phyloP scores from a whole-genome alignment of 805 yeast species.

The Starmerella apicola region DNA sequence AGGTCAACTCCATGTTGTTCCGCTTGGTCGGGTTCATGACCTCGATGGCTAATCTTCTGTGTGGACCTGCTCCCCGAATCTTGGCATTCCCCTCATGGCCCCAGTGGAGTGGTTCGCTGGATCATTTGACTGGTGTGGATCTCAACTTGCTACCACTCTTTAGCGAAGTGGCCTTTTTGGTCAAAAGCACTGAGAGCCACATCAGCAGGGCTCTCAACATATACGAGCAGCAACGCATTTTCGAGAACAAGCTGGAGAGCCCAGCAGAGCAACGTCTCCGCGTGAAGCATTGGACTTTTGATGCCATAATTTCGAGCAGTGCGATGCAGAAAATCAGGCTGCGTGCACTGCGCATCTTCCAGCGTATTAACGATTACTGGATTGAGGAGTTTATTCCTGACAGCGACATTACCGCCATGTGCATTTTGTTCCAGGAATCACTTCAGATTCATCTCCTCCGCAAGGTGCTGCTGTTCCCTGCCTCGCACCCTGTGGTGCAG shows the following conservation, averaged over 20 bases:
- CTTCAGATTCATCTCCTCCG: conserved; percentile 47
- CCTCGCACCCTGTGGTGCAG: conserved; percentile 37
- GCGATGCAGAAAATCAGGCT: not conserved
- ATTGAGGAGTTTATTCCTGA: conserved; percentile 18
- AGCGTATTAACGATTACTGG: conserved; percentile 19
- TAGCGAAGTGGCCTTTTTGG: conserved; percentile 33
- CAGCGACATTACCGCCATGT: conserved; percentile 23
- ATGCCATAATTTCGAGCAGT: not conserved
- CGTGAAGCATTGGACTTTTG: not conserved
- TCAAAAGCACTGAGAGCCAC: not conserved
- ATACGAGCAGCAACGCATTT: not conserved
- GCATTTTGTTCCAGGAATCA: conserved; percentile 38
- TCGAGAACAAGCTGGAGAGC: not conserved
- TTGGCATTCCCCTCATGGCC: conserved; percentile 19
- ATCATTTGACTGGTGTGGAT: conserved; percentile 45
- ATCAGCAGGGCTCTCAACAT: not conserved
- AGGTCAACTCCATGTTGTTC: conserved; percentile 20
- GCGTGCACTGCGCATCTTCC: conserved; percentile 15
- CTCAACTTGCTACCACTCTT: conserved; percentile 46
- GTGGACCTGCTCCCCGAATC: not conserved
- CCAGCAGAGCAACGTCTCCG: not conserved
- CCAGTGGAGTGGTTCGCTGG: conserved; percentile 44
- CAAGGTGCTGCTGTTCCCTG: conserved; percentile 39
- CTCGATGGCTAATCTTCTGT: conserved; percentile 14
- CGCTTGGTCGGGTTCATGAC: conserved; percentile 18